Conservation (phyloP, 306 rosid species). For the Malus sylvestris region DNA sequence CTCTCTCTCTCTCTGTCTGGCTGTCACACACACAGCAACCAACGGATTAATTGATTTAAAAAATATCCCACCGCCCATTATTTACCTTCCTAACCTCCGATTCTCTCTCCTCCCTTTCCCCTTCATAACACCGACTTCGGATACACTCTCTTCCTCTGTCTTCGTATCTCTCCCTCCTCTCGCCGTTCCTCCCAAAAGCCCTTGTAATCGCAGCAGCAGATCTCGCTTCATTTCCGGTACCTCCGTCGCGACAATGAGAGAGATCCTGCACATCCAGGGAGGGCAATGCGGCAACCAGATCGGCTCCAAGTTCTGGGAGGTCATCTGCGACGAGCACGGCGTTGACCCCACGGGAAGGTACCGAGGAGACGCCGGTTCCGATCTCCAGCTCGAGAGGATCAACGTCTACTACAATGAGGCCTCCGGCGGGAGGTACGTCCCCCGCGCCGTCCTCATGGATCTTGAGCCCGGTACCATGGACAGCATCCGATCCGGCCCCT, state of each 20-base stretch:
- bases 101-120: not conserved
- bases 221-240: not conserved
- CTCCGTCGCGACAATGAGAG: constrained; percentile 47
- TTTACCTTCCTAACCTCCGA: constrained; percentile 60
- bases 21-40: constrained; percentile 20
- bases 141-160: constrained; percentile 1
- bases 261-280: constrained; percentile 82
- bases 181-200: not conserved
- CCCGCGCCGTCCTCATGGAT: constrained; percentile 93
- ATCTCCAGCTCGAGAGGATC: constrained; percentile 77
- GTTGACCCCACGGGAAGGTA: constrained; percentile 70
- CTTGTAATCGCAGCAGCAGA: not conserved
- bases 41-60: not conserved
- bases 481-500: constrained; percentile 92
- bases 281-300: constrained; percentile 98
- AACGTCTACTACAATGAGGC: constrained; percentile 89
- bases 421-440: constrained; percentile 84
- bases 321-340: constrained; percentile 88
- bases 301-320: constrained; percentile 97
- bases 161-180: constrained; percentile 1
- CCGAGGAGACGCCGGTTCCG: constrained; percentile 38
- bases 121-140: not conserved
- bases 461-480: constrained; percentile 96
- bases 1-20: not conserved
- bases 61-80: constrained; percentile 49